Evolutionary conservation across 2,329 filamentous ascomycete genomes (phyloP).

Genomic region (Fusarium equiseti): DNA sequence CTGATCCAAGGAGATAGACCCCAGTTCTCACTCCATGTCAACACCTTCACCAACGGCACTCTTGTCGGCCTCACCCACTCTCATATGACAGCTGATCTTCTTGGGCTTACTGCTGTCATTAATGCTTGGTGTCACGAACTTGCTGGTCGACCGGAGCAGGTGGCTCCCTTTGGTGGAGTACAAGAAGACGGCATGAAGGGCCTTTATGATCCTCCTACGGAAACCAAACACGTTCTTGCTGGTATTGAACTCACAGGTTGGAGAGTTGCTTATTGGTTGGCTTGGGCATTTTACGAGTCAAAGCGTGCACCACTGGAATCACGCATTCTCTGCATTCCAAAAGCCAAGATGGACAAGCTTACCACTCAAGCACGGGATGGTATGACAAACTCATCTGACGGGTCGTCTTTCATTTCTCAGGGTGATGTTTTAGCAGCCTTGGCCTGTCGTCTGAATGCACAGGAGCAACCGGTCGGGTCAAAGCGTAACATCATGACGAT

Average conservation of each 20-base stretch:
- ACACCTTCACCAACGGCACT: slow-evolving; percentile 24
- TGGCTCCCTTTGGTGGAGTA: neutral
- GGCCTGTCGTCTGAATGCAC: slow-evolving; percentile 5
- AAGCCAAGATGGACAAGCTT: neutral
- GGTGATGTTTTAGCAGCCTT: slow-evolving; percentile 18
- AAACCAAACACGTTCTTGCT: slow-evolving; percentile 6
- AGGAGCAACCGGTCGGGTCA: neutral
- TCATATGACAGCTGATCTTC: slow-evolving; percentile 22
- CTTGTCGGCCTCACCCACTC: slow-evolving; percentile 21
- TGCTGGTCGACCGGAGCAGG: neutral
- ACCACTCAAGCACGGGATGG: neutral
- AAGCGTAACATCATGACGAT: slow-evolving; percentile 9
- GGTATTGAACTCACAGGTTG: slow-evolving; percentile 20
- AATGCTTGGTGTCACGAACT: slow-evolving; percentile 22
- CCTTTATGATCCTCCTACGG: neutral
- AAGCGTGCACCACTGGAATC: neutral
- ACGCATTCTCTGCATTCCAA: slow-evolving; percentile 9
- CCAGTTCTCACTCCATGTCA: slow-evolving; percentile 26
- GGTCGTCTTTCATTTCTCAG: slow-evolving; percentile 10
- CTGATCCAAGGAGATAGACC: slow-evolving; percentile 7
- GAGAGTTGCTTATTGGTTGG: slow-evolving; percentile 1
- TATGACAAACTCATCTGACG: neutral
- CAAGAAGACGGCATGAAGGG: neutral
- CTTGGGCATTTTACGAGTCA: neutral
- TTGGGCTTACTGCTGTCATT: slow-evolving; percentile 21